phyloP scores from a whole-genome alignment of 2,329 filamentous ascomycete species.

The Tolypocladium pustulatum region DNA sequence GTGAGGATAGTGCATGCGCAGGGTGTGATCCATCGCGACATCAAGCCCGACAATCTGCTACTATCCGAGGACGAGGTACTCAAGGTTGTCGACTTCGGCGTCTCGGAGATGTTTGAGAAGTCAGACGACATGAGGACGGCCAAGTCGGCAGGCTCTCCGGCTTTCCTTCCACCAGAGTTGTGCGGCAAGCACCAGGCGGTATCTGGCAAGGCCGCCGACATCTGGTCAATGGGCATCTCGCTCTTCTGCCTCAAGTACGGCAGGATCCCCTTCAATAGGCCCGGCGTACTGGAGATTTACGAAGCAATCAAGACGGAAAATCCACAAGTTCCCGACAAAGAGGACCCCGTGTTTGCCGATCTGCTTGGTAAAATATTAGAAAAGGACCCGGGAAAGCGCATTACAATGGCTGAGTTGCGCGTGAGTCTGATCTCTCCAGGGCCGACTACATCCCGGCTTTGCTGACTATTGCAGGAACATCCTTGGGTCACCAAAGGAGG shows the following conservation, averaged over 20 bases:
- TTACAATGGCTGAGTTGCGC: constrained; percentile 71
- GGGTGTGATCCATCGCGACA: constrained; percentile 90
- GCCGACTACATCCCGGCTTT: not conserved
- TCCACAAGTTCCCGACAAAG: constrained; percentile 49
- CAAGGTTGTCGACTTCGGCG: constrained; percentile 97
- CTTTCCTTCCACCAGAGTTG: constrained; percentile 87
- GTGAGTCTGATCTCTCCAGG: constrained; percentile 40
- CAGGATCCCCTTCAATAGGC: constrained; percentile 72
- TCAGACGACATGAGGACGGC: constrained; percentile 73
- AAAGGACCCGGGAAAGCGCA: constrained; percentile 75
- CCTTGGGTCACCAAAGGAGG: constrained; percentile 84
- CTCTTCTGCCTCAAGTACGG: constrained; percentile 90
- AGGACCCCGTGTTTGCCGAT: constrained; percentile 60
- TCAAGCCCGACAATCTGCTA: constrained; percentile 94
- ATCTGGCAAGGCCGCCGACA: constrained; percentile 81
- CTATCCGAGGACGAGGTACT: constrained; percentile 86
- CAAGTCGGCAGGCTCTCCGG: constrained; percentile 89
- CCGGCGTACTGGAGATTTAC: constrained; percentile 75
- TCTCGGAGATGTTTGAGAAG: constrained; percentile 97
- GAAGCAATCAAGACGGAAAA: constrained; percentile 71
- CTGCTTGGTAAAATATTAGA: constrained; percentile 66
- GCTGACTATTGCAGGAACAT: constrained; percentile 53
- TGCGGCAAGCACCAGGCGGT: constrained; percentile 82
- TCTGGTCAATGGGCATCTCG: constrained; percentile 98
- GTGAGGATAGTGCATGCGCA: constrained; percentile 66